Evolutionary conservation across 2,329 filamentous ascomycete species (phyloP).

Genomic region (Incumbomyces delicatus): DNA sequence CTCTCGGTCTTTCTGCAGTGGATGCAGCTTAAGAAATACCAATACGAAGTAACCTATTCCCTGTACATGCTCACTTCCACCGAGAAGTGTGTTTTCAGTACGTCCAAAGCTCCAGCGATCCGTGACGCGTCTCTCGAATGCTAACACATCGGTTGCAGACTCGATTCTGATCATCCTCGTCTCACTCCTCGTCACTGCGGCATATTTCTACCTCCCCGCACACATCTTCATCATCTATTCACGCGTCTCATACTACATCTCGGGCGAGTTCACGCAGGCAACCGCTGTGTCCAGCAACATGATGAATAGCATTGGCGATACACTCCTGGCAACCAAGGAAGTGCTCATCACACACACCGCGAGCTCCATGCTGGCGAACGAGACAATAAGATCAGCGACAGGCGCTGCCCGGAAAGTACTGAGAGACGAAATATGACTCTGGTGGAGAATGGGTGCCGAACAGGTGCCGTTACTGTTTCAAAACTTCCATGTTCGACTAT

Average conservation of each 20-base stretch:
- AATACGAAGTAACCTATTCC: constrained; percentile 93
- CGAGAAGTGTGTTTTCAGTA: constrained; percentile 97
- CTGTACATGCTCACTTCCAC: constrained; percentile 95
- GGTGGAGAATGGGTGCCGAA: too few species aligned
- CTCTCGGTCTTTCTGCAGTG: constrained; percentile 59
- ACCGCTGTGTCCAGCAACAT: not conserved
- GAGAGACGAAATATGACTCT: constrained; percentile 1
- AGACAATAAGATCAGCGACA: not conserved
- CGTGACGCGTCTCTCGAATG: not conserved
- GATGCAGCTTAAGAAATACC: constrained; percentile 92
- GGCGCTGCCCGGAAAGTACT: not conserved
- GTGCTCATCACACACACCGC: not conserved
- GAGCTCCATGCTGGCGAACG: constrained; percentile 1
- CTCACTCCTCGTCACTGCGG: constrained; percentile 75
- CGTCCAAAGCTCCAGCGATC: constrained; percentile 27
- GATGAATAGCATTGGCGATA: not conserved
- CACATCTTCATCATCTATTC: constrained; percentile 74
- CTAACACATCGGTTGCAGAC: constrained; percentile 44
- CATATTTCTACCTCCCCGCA: constrained; percentile 84
- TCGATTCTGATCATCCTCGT: constrained; percentile 84
- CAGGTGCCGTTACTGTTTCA: too few species aligned
- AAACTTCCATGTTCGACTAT: too few species aligned
- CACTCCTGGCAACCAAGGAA: constrained; percentile 2
- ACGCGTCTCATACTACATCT: constrained; percentile 90
- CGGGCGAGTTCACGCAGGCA: constrained; percentile 51